phyloP scores from a whole-genome alignment of 73 alveolate genomes.

The Diophrys sp. region DNA sequence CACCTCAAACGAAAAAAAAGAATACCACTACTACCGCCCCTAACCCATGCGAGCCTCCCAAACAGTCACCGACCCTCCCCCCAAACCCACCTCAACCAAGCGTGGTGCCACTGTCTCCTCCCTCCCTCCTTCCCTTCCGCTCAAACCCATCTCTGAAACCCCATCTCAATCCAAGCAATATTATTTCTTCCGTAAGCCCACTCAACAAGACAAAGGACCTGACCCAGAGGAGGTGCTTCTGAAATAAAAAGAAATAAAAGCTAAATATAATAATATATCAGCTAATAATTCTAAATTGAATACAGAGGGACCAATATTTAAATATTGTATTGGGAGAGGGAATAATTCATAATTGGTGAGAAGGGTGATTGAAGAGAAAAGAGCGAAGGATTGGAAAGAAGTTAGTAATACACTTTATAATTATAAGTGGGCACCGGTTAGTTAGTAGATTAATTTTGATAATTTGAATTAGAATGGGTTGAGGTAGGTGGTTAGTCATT shows the following conservation, averaged over 20 bases:
- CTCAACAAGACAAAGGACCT: background rate
- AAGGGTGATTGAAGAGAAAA: conserved; percentile 18
- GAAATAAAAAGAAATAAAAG: background rate
- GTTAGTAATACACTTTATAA: conserved; percentile 19
- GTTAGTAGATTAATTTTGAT: conserved; percentile 36
- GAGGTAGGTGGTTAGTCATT: conserved; percentile 36
- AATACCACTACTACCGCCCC: too few species aligned
- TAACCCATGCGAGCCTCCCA: too few species aligned
- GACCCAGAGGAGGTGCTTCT: background rate
- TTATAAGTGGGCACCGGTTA: conserved; percentile 50
- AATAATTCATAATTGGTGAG: conserved; percentile 37
- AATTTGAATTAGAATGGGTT: conserved; percentile 1
- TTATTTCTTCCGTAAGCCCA: background rate
- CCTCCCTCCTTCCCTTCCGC: too few species aligned
- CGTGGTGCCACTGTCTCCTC: too few species aligned
- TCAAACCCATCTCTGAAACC: too few species aligned
- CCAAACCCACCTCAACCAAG: too few species aligned
- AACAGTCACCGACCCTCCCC: too few species aligned
- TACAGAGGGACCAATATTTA: background rate
- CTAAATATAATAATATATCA: background rate
- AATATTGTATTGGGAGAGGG: conserved; percentile 25
- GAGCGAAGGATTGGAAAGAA: conserved; percentile 51
- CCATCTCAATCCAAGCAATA: too few species aligned
- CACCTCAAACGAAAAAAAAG: too few species aligned
- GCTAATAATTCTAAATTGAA: background rate